phyloP scores from a whole-genome alignment of 2,329 filamentous ascomycete genomes.

The Trichoderma sp. region DNA sequence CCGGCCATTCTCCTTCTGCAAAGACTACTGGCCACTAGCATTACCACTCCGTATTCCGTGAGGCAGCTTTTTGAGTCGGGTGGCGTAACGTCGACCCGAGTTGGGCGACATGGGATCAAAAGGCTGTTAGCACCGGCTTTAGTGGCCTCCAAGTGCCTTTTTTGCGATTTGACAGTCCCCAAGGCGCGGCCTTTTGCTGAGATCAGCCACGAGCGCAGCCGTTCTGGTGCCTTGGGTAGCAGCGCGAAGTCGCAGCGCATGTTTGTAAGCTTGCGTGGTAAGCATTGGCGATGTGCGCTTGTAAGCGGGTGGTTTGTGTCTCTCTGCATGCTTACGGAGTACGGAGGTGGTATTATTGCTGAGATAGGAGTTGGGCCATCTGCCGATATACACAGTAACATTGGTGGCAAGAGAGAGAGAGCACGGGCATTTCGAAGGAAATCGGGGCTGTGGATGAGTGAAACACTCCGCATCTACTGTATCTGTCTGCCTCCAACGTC shows the following conservation, averaged over 20 bases:
- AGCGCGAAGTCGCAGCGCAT: constrained; percentile 11
- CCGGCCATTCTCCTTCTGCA: background rate
- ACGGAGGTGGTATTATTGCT: too few relatives aligned
- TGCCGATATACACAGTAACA: background rate
- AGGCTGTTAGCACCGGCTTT: background rate
- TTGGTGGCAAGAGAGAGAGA: background rate
- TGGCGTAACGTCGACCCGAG: background rate
- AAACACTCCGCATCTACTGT: background rate
- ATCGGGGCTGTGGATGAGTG: background rate
- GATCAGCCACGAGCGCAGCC: background rate
- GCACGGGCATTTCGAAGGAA: background rate
- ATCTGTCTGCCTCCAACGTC: background rate
- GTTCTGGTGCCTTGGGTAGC: constrained; percentile 4
- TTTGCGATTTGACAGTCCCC: background rate
- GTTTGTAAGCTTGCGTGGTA: background rate
- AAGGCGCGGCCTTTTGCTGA: background rate
- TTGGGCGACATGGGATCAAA: background rate
- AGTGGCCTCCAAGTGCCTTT: background rate
- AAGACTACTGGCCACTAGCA: background rate
- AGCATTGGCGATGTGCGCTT: background rate
- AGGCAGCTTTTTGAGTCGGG: background rate
- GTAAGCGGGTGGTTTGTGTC: background rate
- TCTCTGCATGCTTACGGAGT: background rate
- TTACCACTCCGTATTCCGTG: background rate
- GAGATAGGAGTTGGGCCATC: background rate